These are phyloP conservation scores for Calycina marina DNA, from an alignment of 2,329 filamentous ascomycete species.

Conservation along the genomic window DNA sequence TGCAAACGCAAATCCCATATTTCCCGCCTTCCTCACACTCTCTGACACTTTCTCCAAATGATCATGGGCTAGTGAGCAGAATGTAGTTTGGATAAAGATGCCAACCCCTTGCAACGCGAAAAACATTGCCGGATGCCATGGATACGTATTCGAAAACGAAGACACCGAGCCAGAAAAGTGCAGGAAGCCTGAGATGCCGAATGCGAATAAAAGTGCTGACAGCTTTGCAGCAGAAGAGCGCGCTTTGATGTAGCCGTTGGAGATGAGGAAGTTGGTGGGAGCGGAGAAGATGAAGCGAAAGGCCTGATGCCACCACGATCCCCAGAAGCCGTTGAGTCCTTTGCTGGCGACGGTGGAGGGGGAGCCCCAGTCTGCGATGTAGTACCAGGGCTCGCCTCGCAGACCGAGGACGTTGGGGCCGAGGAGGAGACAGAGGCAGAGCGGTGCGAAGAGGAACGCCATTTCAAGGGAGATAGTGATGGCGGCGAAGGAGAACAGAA, in stretches of 20 bases:
- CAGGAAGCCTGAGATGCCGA: constrained; percentile 50
- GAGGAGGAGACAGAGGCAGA: constrained; percentile 37
- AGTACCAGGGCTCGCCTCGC: constrained; percentile 44
- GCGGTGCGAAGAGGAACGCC: constrained; percentile 42
- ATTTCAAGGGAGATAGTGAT: constrained; percentile 47
- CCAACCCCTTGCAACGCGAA: constrained; percentile 59
- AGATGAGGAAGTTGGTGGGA: constrained; percentile 35
- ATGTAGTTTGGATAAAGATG: constrained; percentile 40
- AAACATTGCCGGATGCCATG: constrained; percentile 47
- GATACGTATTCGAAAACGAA: constrained; percentile 35
- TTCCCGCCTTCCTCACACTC: constrained; percentile 34
- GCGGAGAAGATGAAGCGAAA: constrained; percentile 62
- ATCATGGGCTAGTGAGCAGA: constrained; percentile 23
- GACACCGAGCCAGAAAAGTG: constrained; percentile 60
- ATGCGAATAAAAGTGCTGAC: constrained; percentile 35
- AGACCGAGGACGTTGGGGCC: constrained; percentile 36
- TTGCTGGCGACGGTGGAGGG: constrained; percentile 42
- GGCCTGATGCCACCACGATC: constrained; percentile 79
- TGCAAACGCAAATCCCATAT: constrained; percentile 42
- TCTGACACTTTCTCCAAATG: constrained; percentile 28
- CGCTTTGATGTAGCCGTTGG: constrained; percentile 26
- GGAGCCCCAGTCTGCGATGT: constrained; percentile 42
- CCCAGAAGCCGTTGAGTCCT: constrained; percentile 73
- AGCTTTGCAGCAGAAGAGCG: constrained; percentile 22
- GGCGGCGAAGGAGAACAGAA: constrained; percentile 37